Evolutionary conservation across 2,329 filamentous ascomycete genomes (phyloP), one percentile per base, ranked within the genome.

Genomic region (Alternaria sp.): DNA sequence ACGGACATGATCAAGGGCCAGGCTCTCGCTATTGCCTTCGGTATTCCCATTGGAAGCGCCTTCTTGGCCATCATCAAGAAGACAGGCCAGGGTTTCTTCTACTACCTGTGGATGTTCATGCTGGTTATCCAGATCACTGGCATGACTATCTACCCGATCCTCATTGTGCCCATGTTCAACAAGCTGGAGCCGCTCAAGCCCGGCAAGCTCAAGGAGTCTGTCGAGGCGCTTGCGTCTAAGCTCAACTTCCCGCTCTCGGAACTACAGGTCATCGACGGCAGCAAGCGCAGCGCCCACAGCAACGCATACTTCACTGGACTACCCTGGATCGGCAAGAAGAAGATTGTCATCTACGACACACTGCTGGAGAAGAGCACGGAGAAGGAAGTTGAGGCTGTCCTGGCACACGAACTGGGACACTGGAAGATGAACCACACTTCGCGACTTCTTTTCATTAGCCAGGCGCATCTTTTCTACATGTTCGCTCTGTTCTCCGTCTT

Each of bases 301-400:
- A 97, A 97, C 77, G 92, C 93, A 19, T 97, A 96, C 82, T 99
- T 99, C 84, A 97, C 96, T 74, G 96, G 96, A 64, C 88, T 99
- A 59, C 96, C 96, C 45, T 99, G 95, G 94, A 76, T 79, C 45
- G 76, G 76, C 49, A 97, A 97, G 88, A 98, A 98, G 88, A 96
- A 98, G 85, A 99, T 99, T 84, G 96, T 99, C 76, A 96, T 99
- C 77, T 99, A 97, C 80, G 96, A 99, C 79, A 99, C 96, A 6
- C 83, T 99, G 67, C 93, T 99, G 67, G 95, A 97, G 82, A 97
- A 98, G 88, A 96, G 91, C 79, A 89, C 94, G 66, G 90, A 92
- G 5, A 87, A 96, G 76, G 96, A 99, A 81, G 94, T 99, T 44
- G 93, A 97, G 62, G 95, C 96, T 69, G 94, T 99, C 57, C 85